These are phyloP conservation scores for Neopestalotiopsis rosae DNA, from an alignment of 2,329 filamentous ascomycete genomes.

Conservation along the genomic window DNA sequence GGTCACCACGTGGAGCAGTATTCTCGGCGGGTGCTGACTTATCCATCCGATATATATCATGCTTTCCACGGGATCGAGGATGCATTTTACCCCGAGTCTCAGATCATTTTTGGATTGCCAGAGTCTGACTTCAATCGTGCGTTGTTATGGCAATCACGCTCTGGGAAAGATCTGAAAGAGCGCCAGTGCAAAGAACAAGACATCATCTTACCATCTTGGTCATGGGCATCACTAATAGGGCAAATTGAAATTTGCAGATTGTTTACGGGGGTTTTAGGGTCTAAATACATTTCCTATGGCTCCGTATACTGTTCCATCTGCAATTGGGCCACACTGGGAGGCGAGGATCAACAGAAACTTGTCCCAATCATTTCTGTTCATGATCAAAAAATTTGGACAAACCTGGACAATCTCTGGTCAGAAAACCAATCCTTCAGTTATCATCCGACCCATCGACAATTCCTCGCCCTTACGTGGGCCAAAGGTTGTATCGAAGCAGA, in stretches of 20 bases:
- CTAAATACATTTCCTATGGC: not conserved
- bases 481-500: not conserved
- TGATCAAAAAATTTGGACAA: not conserved
- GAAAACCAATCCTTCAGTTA: not conserved
- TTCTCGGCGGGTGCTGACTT: not conserved
- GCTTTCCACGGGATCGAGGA: not conserved
- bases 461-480: not conserved
- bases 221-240: not conserved
- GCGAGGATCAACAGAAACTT: not conserved
- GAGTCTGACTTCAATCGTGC: not conserved
- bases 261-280: not conserved
- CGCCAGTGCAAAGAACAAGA: not conserved
- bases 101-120: not conserved
- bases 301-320: not conserved
- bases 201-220: not conserved
- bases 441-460: not conserved
- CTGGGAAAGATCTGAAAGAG: not conserved
- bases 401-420: not conserved
- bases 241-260: accelerated
- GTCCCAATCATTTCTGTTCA: not conserved
- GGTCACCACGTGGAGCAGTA: not conserved
- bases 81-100: not conserved
- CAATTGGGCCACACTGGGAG: not conserved
- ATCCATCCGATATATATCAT: not conserved
- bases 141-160: not conserved